Base-by-base conservation (phyloP, 768 basidiomycete genomes). In the Rhodotorula kratochvilovae region DNA sequence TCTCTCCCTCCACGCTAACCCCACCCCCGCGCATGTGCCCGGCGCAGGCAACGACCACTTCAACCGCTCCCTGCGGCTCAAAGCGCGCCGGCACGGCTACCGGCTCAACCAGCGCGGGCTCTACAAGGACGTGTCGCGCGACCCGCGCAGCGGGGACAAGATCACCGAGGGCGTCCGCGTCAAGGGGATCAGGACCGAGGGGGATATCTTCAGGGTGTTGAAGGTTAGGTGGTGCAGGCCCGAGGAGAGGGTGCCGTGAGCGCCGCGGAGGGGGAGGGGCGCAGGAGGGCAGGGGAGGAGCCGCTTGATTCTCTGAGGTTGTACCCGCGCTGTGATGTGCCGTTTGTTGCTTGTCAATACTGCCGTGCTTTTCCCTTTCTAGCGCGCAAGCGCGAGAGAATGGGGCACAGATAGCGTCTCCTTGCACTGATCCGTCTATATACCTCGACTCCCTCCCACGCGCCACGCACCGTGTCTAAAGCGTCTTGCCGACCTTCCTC, bases 91-190 rank as follows among this genome's bases (percentile, higher is more conserved):
- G 61, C 64, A 67, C 42, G 80, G 80, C 2, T 79, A 77, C 70
- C 76, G 76, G 12, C 77, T 82, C 21, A 82, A 82, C 63, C 81
- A 82, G 67, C 75, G 80, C 23, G 80, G 80, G 0, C 66, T 82
- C 27, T 80, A 75, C 62, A 74, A 29, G 36, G 46, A 66, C 33
- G 50, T 71, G 50, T 65, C 77, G 1, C 63, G 80, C 36, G 79
- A 70, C 27, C 39, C 39, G 39, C 71, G 62, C 39, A 67, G 77
- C 12, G 76, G 79, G 8, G 29, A 71, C 42, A 81, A 81, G 61
- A 33, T 76, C 45, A 81, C 78, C 5, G 81, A 80, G 51, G 81
- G 81, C 21, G n/a, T 15, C 11, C 36, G 48, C 13, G 56, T 73
- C 25, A 19, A 35, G 3, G 58, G 58, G 21, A 31, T 65, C 25